Evolutionary conservation across 2,329 filamentous ascomycete genomes (phyloP), one percentile per base, ranked within the genome.

Genomic region (Emericellopsis atlantica): DNA sequence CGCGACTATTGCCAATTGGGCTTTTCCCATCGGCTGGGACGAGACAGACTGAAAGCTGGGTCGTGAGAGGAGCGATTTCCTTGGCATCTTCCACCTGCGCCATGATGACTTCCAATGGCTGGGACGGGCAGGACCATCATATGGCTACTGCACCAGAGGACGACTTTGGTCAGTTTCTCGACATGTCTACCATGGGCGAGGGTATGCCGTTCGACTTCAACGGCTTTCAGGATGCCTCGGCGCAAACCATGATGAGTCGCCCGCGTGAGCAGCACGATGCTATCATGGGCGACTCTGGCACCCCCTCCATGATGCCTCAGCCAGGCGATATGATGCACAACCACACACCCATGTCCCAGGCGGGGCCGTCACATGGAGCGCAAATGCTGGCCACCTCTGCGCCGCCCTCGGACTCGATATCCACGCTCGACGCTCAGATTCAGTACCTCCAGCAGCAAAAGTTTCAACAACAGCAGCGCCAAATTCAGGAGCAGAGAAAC

Each of bases 361-460:
- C 41, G 5, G 49, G 56, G 4, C 6, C 23, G 8, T 29, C 29
- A 18, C n/a, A 26, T 24, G 26, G 24, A 11, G 6, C 37, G 8
- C 71, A 72, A 42, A 60, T 64, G 50, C 69, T 66, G 44, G 60
- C 57, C 36, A 60, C 61, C 5, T 45, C 48, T 16, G 45, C 54
- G 11, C 61, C 70, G 18, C 15, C 18, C 21, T 64, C 56, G 48
- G 73, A 77, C 45, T 61, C 71, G 44, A 70, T 80, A 41, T 68
- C 68, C 31, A 70, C 74, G 41, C 67, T 81, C 48, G 76, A 82
- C 53, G 75, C 76, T 29, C 77, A 81, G 54, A 81, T 81, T 43
- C 74, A 78, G 43, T 79, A 74, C 48, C 61, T 81, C 22, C 76
- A 80, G 53, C 73, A 79, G 49, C 76, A 81, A 57, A 74, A 72